A percentile compares a stretch with the other conserved stretches of the same genome.
Conservation (phyloP, 2,329 filamentous ascomycete genomes). For the Aspergillus tanneri region DNA sequence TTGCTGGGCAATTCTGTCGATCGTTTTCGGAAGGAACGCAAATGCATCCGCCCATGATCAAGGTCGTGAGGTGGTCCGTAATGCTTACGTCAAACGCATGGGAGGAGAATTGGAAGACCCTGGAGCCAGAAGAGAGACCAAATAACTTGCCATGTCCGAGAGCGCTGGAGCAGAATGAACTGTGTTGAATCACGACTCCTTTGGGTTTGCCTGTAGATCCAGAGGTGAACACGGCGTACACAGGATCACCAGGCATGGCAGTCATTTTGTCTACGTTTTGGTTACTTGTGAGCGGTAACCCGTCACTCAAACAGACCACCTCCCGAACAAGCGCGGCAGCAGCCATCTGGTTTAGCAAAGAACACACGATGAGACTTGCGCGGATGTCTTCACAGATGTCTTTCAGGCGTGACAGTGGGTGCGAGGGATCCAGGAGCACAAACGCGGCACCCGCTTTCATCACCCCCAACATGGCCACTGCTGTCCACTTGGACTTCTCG, state of each 20-base stretch:
- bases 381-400: not conserved
- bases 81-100: conserved; percentile 44
- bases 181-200: conserved; percentile 5
- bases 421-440: not conserved
- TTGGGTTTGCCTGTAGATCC: conserved; percentile 8
- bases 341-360: not conserved
- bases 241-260: not conserved
- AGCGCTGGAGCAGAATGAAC: not conserved
- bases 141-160: not conserved
- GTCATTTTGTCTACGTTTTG: not conserved
- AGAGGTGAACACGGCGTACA: conserved; percentile 21
- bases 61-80: conserved; percentile 33
- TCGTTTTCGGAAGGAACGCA: conserved; percentile 10
- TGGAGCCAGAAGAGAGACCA: conserved; percentile 37
- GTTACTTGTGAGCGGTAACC: not conserved
- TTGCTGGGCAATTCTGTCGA: not conserved
- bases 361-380: not conserved
- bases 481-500: not conserved
- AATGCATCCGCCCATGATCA: conserved; percentile 4
- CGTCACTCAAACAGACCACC: not conserved
- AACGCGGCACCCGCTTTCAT: not conserved
- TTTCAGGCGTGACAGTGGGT: not conserved
- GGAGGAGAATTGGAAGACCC: conserved; percentile 32
- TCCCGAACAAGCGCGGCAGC: not conserved
- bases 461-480: not conserved